Base-by-base conservation (phyloP, 2,329 filamentous ascomycete species). In the Epichloe glyceriae region DNA sequence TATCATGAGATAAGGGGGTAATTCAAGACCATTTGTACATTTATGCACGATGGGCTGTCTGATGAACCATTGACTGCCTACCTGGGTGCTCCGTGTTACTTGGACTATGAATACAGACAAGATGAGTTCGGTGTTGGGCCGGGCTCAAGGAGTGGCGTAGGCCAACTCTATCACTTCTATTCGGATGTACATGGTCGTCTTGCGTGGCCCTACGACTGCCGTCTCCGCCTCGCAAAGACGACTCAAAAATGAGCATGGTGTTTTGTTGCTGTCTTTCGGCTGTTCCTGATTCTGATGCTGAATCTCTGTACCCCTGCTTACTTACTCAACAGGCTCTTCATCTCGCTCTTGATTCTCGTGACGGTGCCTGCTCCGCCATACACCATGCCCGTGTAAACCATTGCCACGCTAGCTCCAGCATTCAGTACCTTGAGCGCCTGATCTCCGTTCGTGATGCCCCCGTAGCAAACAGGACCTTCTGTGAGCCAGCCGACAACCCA, bases 401-500 rank as follows among this genome's bases (percentile, higher is more conserved):
- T 93, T 2, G 88, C 89, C 14, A 94, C 83, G 59, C 85, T 91
- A 0, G 93, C 93, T 8, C 93, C 93, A 0, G 90, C 89, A 57
- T 94, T 86, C 46, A 97, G 73, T 6, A 91, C 80, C 68, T 86
- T 76, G 14, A 87, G 71, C 8, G 88, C 94, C 69, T 97, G 85
- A 55, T 85, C 76, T 4, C 93, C 93, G 56, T 85, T 91, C 1
- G 86, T 93, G 62, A 98, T 91, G 17, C 93, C 93, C 1, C 93
- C 0, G 88, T 93, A 0, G 91, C 91, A 63, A 97, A 97, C 54
- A 98, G 85, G 49, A 89, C 83, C 69, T 95, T 95, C 46, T 75
- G 75, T 53, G 55, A 12, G n/a, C 62, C 60, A 17, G 30, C 15
- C n/a, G 42, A 44, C 12, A 63, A 60, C 22, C 61, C 57, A 38